Conservation (phyloP, 1,139 yeast species). For the Pneumocystis oryctolagi region DNA sequence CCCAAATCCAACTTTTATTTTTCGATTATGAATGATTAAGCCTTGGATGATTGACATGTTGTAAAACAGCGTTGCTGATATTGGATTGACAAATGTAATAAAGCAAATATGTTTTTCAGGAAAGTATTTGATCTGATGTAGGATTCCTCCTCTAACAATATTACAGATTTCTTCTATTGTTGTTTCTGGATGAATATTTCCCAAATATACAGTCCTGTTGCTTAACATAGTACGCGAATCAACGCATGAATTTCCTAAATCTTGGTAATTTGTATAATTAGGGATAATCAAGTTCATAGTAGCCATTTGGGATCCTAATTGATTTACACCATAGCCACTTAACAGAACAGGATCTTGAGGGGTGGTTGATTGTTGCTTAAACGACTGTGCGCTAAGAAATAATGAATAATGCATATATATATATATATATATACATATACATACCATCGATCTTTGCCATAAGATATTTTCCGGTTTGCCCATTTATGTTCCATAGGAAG, state of each 20-base stretch:
- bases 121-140: conserved; percentile 47
- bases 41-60: conserved; percentile 79
- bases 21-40: conserved; percentile 60
- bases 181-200: conserved; percentile 72
- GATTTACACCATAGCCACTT: not conserved
- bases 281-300: not conserved
- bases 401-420: too few species aligned
- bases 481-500: conserved; percentile 43
- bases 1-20: conserved; percentile 92
- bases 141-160: conserved; percentile 79
- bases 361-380: not conserved
- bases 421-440: not conserved
- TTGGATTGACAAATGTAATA: conserved; percentile 78
- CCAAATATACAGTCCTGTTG: conserved; percentile 81
- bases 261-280: not conserved
- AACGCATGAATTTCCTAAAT: not conserved
- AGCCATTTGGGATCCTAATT: not conserved
- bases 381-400: not conserved
- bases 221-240: conserved; percentile 44
- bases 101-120: conserved; percentile 80
- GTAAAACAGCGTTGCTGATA: conserved; percentile 86
- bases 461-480: conserved; percentile 51
- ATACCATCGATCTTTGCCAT: conserved; percentile 72
- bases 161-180: conserved; percentile 87
- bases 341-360: not conserved